Base-by-base conservation (phyloP, 768 basidiomycete genomes). In the Amanita pseudoporphyria region DNA sequence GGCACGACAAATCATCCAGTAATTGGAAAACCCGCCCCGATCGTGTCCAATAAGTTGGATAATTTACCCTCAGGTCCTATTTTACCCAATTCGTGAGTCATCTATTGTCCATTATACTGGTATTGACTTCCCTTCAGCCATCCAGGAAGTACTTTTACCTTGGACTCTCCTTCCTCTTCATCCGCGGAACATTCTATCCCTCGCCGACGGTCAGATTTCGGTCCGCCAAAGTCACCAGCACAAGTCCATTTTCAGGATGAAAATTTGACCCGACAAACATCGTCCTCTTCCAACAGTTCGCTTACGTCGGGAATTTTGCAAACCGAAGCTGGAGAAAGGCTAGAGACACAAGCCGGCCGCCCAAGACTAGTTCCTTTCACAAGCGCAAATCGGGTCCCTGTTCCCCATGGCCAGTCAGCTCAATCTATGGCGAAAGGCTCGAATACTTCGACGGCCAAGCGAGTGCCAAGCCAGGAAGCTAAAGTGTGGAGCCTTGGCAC, bases 301-400 rank as follows among this genome's bases (percentile, higher is more conserved):
- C 56, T 63, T 19, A 62, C 62, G 10, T 70, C 67, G 0, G 58
- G 36, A 41, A 45, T 62, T 18, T 28, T 52, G 35, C 43, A 52
- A 26, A 28, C 21, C 12, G 51, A 52, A 38, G 36, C 44, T 24
- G 32, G 35, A 26, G 37, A 30, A 12, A 45, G 44, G 13, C 9
- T 13, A 14, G 30, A 33, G 18, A 79, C 70, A 14, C 55, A 12
- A 58, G 55, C 32, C 60, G 21, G 69, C 12, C 73, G 76, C 12
- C 82, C 84, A 30, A 76, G 82, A 28, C 63, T 87, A 26, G 82
- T 86, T 30, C 84, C 81, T 22, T 87, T 88, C 59, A 84, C 80
- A 6, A 77, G 76, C 53, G 78, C 81, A 13, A 72, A 74, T 16
- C 78, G 81, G 16, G 82, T 84, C 21, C 83, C 84, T 16, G 70